These are phyloP conservation scores for Dittrichia graveolens DNA, from an alignment of 129 eudicot species.

Conservation along the genomic window DNA sequence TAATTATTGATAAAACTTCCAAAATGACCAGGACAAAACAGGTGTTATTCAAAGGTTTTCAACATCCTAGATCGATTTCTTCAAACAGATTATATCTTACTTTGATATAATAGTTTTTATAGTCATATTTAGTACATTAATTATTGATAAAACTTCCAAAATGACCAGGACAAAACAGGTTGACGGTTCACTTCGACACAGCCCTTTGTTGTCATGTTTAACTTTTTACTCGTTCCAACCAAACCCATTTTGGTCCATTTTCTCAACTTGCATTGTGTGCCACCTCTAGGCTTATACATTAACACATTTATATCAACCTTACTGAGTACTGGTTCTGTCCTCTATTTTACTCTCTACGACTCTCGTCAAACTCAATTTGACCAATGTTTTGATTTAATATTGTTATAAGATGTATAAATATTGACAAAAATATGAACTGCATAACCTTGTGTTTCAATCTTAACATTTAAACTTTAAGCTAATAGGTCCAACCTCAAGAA, in stretches of 20 bases:
- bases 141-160: too few relatives aligned
- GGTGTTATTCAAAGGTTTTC: neutral
- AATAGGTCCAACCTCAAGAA: neutral
- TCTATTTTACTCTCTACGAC: neutral
- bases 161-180: too few relatives aligned
- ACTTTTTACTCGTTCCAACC: too few relatives aligned
- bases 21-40: too few relatives aligned
- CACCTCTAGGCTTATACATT: neutral
- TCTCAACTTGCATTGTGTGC: too few relatives aligned
- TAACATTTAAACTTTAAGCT: constrained; percentile 6
- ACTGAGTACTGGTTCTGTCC: neutral
- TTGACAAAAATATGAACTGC: neutral
- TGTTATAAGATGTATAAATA: neutral
- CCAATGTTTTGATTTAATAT: neutral
- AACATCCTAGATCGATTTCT: neutral
- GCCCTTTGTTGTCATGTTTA: too few relatives aligned
- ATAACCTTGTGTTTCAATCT: neutral
- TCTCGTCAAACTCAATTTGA: neutral
- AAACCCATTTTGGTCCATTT: too few relatives aligned
- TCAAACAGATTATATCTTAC: too few relatives aligned
- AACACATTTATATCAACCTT: too few relatives aligned
- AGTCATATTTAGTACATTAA: neutral
- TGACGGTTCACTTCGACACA: too few relatives aligned
- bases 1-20: too few relatives aligned
- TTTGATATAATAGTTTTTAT: too few relatives aligned